These are phyloP conservation scores for Chenopodium suecicum DNA, from an alignment of 148 eudicot genomes.

Conservation along the genomic window DNA sequence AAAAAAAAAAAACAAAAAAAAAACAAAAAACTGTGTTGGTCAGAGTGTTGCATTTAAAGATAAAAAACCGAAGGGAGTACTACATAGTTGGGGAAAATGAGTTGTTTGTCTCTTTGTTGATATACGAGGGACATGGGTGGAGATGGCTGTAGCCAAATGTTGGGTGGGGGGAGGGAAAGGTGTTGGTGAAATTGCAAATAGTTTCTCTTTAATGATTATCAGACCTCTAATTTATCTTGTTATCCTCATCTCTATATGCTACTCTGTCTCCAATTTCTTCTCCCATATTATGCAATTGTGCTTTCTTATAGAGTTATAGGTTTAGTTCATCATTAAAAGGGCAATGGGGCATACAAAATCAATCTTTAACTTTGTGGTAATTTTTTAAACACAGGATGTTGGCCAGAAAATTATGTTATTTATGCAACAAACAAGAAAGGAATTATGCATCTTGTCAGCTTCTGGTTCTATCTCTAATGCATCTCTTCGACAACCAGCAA, in stretches of 20 bases:
- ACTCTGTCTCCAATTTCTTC: not conserved
- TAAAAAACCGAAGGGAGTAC: no score
- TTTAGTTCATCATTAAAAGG: not conserved
- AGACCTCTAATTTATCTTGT: not conserved
- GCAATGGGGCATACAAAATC: not conserved
- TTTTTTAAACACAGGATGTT: constrained; percentile 53
- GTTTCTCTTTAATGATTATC: not conserved
- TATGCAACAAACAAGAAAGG: constrained; percentile 71
- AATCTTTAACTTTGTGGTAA: not conserved
- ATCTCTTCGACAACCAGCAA: constrained; percentile 69
- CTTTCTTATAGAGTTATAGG: not conserved
- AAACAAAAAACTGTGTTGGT: no score
- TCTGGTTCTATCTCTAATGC: constrained; percentile 73
- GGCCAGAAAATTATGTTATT: constrained; percentile 69
- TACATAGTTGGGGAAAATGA: not conserved
- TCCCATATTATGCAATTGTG: not conserved
- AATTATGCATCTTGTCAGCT: constrained; percentile 80
- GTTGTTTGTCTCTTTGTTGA: not conserved
- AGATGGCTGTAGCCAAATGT: not conserved
- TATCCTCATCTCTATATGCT: not conserved
- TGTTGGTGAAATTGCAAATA: not conserved
- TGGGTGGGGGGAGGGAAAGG: not conserved
- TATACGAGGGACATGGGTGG: not conserved
- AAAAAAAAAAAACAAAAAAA: no score
- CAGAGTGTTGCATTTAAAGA: no score